A percentile compares a stretch with the other conserved stretches of the same genome.
Conservation (phyloP, 352 stramenopile genomes). For the Elongisporangium anandrum region DNA sequence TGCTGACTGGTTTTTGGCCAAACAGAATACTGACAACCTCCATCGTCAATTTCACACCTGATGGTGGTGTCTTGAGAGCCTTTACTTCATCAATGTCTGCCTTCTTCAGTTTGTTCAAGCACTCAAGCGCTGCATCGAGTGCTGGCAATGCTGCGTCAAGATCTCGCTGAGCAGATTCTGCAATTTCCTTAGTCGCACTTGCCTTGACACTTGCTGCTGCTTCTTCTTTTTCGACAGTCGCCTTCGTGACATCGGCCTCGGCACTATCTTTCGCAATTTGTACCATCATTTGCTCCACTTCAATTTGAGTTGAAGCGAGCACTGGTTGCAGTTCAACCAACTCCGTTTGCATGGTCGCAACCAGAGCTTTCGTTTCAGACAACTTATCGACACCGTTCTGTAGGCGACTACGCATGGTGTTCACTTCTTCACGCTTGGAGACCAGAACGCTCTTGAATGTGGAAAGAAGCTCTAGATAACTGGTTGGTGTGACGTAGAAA, state of each 20-base stretch:
- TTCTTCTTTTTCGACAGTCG: constrained; percentile 86
- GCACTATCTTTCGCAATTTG: constrained; percentile 88
- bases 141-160: constrained; percentile 85
- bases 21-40: constrained; percentile 91
- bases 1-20: constrained; percentile 86
- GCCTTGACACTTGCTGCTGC: constrained; percentile 83
- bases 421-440: constrained; percentile 88
- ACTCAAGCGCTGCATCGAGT: constrained; percentile 83
- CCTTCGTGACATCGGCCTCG: constrained; percentile 85
- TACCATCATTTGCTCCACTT: constrained; percentile 90
- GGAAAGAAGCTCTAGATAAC: constrained; percentile 91
- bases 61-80: constrained; percentile 86
- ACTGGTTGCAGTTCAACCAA: constrained; percentile 81
- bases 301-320: constrained; percentile 66
- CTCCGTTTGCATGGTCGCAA: constrained; percentile 83
- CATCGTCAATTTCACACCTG: constrained; percentile 91
- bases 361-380: constrained; percentile 72
- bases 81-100: constrained; percentile 92
- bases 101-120: constrained; percentile 90
- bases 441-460: constrained; percentile 90
- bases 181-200: constrained; percentile 87
- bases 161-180: constrained; percentile 83
- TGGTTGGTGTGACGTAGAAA: constrained; percentile 94
- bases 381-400: constrained; percentile 90
- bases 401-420: constrained; percentile 77